Conservation (phyloP, 2,329 filamentous ascomycete species). For the Sporothrix phasma region DNA sequence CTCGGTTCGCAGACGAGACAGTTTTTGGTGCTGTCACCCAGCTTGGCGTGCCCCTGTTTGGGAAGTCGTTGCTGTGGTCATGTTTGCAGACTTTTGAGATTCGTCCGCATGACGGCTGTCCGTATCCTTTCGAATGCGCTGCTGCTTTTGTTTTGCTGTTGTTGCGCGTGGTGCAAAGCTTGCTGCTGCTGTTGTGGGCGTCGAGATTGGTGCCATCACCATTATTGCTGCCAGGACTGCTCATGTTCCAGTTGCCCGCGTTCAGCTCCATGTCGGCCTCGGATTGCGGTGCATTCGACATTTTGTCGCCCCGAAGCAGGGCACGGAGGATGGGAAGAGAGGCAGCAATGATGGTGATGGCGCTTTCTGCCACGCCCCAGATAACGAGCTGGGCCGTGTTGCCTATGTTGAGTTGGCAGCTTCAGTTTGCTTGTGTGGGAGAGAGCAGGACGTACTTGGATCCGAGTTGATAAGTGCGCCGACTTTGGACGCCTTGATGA, state of each 20-base stretch:
- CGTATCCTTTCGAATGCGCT: neutral
- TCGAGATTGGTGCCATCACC: neutral
- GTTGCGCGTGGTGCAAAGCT: neutral
- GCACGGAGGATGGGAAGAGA: constrained; percentile 17
- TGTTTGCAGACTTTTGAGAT: neutral
- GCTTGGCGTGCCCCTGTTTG: neutral
- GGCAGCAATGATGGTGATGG: constrained; percentile 17
- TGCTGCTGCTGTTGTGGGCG: neutral
- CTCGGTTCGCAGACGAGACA: neutral
- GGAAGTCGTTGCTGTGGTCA: neutral
- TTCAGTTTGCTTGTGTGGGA: too few species aligned
- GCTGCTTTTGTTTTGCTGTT: neutral
- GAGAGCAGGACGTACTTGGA: neutral
- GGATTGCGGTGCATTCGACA: constrained; percentile 17
- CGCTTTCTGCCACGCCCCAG: constrained; percentile 14
- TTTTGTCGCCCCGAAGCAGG: constrained; percentile 18
- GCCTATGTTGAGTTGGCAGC: neutral
- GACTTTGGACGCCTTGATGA: constrained; percentile 10
- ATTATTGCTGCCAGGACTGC: neutral
- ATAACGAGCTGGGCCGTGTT: constrained; percentile 13
- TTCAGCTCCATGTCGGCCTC: constrained; percentile 7
- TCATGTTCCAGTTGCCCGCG: constrained; percentile 4
- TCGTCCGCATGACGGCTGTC: neutral
- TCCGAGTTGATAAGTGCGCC: neutral
- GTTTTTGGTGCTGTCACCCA: neutral